phyloP scores from a whole-genome alignment of 2,329 filamentous ascomycete species.

The Pestalotiopsis sp. region DNA sequence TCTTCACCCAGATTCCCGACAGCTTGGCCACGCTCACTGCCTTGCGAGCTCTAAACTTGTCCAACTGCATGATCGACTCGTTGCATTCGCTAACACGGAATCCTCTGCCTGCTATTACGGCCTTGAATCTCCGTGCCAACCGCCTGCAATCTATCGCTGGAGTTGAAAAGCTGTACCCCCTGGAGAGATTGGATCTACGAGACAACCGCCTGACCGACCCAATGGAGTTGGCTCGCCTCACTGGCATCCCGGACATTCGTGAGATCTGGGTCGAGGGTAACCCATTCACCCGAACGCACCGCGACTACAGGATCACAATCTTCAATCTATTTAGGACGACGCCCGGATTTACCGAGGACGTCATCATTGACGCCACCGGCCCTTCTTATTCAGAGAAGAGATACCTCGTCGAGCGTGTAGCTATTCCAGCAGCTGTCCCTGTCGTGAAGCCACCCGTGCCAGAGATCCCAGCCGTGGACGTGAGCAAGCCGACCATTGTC shows the following conservation, averaged over 20 bases:
- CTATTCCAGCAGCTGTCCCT: slow-evolving; percentile 74
- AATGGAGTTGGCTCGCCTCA: slow-evolving; percentile 84
- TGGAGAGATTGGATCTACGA: slow-evolving; percentile 87
- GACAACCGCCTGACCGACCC: slow-evolving; percentile 93
- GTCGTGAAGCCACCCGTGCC: slow-evolving; percentile 71
- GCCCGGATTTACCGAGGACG: slow-evolving; percentile 87
- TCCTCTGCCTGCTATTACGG: slow-evolving; percentile 89
- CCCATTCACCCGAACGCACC: slow-evolving; percentile 85
- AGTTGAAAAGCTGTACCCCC: slow-evolving; percentile 82
- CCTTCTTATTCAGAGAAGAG: slow-evolving; percentile 86
- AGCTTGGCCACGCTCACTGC: slow-evolving; percentile 83
- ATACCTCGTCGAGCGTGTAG: slow-evolving; percentile 78
- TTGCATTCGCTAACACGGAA: slow-evolving; percentile 84
- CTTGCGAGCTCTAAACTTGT: slow-evolving; percentile 89
- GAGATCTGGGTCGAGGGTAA: slow-evolving; percentile 94
- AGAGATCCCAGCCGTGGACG: slow-evolving; percentile 63
- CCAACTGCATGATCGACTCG: slow-evolving; percentile 96
- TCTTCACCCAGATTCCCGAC: slow-evolving; percentile 93
- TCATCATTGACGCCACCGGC: slow-evolving; percentile 81
- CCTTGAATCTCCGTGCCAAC: slow-evolving; percentile 88
- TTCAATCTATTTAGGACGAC: slow-evolving; percentile 95
- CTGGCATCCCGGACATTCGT: slow-evolving; percentile 85
- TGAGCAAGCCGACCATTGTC: slow-evolving; percentile 67
- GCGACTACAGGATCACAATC: slow-evolving; percentile 82
- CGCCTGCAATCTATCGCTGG: slow-evolving; percentile 85